Conservation (phyloP, 495 filamentous ascomycete genomes). For the Trichoderma virens region DNA sequence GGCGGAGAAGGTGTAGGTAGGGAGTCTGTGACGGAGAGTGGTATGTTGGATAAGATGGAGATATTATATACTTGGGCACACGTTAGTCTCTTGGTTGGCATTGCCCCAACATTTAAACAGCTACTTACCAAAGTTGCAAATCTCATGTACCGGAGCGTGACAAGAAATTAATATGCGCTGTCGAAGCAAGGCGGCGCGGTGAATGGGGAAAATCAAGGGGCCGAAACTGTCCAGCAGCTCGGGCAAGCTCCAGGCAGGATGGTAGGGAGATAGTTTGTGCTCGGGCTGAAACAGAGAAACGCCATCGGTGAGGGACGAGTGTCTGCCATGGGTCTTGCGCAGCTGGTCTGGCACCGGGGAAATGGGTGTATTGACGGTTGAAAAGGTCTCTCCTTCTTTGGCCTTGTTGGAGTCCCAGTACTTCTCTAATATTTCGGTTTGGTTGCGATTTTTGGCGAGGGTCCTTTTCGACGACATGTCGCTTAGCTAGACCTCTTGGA, state of each 20-base stretch:
- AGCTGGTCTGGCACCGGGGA: slow-evolving; percentile 15
- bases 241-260: slow-evolving; percentile 78
- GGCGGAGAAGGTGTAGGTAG: slow-evolving; percentile 52
- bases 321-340: slow-evolving; percentile 40
- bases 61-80: slow-evolving; percentile 72
- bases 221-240: slow-evolving; percentile 75
- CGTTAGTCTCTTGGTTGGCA: neutral
- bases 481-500: slow-evolving; percentile 21
- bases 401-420: slow-evolving; percentile 69
- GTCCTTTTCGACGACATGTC: slow-evolving; percentile 24
- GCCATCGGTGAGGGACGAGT: slow-evolving; percentile 53
- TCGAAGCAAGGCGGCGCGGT: slow-evolving; percentile 78
- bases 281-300: slow-evolving; percentile 55
- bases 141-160: slow-evolving; percentile 73
- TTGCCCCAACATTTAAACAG: neutral
- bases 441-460: slow-evolving; percentile 44
- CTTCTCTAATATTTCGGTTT: slow-evolving; percentile 57
- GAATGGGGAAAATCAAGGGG: slow-evolving; percentile 81
- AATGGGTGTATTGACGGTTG: slow-evolving; percentile 45
- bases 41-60: slow-evolving; percentile 78
- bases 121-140: slow-evolving; percentile 77
- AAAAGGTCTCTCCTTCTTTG: slow-evolving; percentile 31
- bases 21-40: slow-evolving; percentile 53
- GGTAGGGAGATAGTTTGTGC: slow-evolving; percentile 65
- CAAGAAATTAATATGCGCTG: slow-evolving; percentile 81